Evolutionary conservation across 345 rosid genomes (phyloP).

Genomic region (Adansonia digitata): DNA sequence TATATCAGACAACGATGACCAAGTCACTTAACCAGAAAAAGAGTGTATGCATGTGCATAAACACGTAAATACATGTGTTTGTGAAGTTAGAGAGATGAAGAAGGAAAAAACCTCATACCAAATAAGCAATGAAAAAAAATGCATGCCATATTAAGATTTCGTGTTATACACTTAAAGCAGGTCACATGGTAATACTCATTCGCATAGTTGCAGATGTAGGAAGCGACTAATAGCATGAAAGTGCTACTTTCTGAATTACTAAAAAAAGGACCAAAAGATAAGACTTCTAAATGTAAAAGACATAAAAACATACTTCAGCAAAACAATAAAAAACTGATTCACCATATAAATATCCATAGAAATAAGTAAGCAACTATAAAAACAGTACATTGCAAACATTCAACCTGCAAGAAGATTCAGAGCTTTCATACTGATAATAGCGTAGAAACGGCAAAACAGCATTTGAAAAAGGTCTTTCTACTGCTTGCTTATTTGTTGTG

Average conservation of each 20-base stretch:
- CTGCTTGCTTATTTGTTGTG: slow-evolving; percentile 36
- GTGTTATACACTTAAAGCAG: too few relatives aligned
- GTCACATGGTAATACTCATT: background rate
- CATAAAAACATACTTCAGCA: slow-evolving; percentile 2
- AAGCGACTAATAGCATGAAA: background rate
- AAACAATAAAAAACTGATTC: background rate
- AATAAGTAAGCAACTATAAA: background rate
- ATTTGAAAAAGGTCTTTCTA: slow-evolving; percentile 50
- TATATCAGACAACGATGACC: background rate
- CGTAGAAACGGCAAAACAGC: slow-evolving; percentile 55
- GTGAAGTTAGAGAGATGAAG: background rate
- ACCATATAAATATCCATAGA: background rate
- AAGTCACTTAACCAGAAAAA: background rate
- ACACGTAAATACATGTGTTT: background rate
- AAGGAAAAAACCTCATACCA: background rate
- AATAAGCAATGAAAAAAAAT: background rate
- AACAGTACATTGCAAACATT: slow-evolving; percentile 8
- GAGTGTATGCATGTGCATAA: background rate
- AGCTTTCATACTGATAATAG: slow-evolving; percentile 67
- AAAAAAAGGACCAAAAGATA: background rate
- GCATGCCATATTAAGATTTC: background rate
- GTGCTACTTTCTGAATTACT: background rate
- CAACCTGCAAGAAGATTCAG: slow-evolving; percentile 79
- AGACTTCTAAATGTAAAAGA: background rate
- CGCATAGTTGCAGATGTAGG: background rate